Evolutionary conservation across 495 filamentous ascomycete species (phyloP), one percentile per base, ranked within the genome.

Genomic region (Friedmanniomyces endolithicus): DNA sequence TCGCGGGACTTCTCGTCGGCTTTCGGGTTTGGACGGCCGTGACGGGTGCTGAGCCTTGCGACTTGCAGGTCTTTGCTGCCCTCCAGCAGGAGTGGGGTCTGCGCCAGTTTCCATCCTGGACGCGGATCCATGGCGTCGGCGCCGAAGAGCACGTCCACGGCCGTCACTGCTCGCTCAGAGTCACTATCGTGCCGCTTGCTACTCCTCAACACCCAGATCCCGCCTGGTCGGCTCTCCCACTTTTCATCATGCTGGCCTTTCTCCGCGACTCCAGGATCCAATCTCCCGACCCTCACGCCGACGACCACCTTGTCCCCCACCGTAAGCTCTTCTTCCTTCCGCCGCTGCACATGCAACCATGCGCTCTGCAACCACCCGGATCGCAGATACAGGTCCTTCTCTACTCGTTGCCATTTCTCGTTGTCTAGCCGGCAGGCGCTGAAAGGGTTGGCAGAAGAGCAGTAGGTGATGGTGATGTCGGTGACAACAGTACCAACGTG

Each of bases 51-150:
- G 23, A 98, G 67, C 41, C 87, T 81, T 19, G 85, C 77, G 53
- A 79, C 77, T 44, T 82, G 80, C 12, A 72, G 67, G 40, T 85
- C 81, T 12, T 77, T 77, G 43, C 73, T 71, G 12, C 69, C 74
- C 60, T 85, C 77, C 56, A 95, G 69, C 46, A 87, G 66, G 53
- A 94, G 70, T 12, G 84, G 74, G 14, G 79, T 83, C 44, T 84
- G 81, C 46, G 76, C 78, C 24, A 95, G 75, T 58, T 82, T 72
- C 92, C 92, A 98, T 17, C 84, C 84, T 6, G 78, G 72, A 39
- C 92, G 78, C 11, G 87, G 88, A 64, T 98, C 92, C 6, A 90
- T 87, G 7, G 89, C 92, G 69, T 97, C 92, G 2, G 88, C 82
- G 23, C 92, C 92, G 65, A 95, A 98, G 1, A 98, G 74, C 1